phyloP scores from a whole-genome alignment of 345 rosid genomes.

The Aegle marmelos region DNA sequence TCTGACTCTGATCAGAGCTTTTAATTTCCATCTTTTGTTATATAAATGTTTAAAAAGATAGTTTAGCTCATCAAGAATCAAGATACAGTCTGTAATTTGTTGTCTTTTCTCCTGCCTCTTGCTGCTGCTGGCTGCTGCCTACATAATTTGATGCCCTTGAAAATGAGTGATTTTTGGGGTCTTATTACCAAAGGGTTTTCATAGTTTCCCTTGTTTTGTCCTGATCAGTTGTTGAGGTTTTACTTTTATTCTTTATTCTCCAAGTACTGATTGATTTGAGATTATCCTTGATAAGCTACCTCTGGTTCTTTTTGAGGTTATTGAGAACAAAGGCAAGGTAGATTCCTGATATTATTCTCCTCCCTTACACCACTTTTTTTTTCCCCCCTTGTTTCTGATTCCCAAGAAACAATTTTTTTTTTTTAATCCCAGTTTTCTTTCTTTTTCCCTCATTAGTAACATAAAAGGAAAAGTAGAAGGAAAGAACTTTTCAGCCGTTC shows the following conservation, averaged over 20 bases:
- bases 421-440: no score
- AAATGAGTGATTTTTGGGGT: constrained; percentile 28
- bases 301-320: constrained; percentile 25
- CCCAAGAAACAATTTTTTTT: constrained; percentile 20
- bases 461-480: not conserved
- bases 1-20: not conserved
- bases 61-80: not conserved
- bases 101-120: constrained; percentile 22
- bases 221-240: constrained; percentile 10
- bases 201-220: constrained; percentile 12
- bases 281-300: constrained; percentile 19
- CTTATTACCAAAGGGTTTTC: not conserved
- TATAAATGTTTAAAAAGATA: not conserved
- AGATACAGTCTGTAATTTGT: not conserved
- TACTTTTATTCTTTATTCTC: not conserved
- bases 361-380: constrained; percentile 13
- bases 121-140: constrained; percentile 21
- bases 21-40: not conserved
- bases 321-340: constrained; percentile 36
- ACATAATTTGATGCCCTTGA: constrained; percentile 23
- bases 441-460: constrained; percentile 4
- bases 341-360: constrained; percentile 48
- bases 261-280: constrained; percentile 9
- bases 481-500: not conserved
- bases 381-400: constrained; percentile 17